A percentile compares a stretch with the other conserved stretches of the same genome.
phyloP scores from a whole-genome alignment of 2,329 filamentous ascomycete genomes.

The Hypocrella siamensis region DNA sequence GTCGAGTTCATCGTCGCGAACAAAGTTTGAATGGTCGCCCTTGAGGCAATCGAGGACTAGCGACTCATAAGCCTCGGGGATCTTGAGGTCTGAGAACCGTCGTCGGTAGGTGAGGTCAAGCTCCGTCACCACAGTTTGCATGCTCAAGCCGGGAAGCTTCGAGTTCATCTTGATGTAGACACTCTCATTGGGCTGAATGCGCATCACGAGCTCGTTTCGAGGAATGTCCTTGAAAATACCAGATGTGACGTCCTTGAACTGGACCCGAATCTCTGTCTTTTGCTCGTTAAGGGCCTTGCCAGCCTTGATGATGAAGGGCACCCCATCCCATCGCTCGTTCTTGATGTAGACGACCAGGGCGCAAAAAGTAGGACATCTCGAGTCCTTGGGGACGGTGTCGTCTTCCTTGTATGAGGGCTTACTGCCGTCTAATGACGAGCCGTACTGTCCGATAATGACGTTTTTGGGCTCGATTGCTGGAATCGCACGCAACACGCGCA shows the following conservation, averaged over 20 bases:
- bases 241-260: conserved; percentile 98
- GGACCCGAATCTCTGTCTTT: conserved; percentile 97
- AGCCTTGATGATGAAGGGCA: conserved; percentile 98
- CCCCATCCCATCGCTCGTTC: conserved; percentile 98
- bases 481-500: conserved; percentile 86
- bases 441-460: conserved; percentile 98
- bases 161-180: conserved; percentile 99
- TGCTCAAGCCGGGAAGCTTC: conserved; percentile 92
- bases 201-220: conserved; percentile 96
- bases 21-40: conserved; percentile 99
- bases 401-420: conserved; percentile 99
- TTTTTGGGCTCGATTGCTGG: conserved; percentile 96
- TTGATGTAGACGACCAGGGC: conserved; percentile 97
- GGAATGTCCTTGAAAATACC: conserved; percentile 99
- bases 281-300: conserved; percentile 98
- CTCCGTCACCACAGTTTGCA: conserved; percentile 98
- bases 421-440: conserved; percentile 84
- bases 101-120: conserved; percentile 95
- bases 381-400: conserved; percentile 93
- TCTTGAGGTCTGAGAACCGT: conserved; percentile 98
- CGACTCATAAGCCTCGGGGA: conserved; percentile 96
- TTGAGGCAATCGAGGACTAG: conserved; percentile 94
- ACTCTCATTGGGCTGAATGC: conserved; percentile 97
- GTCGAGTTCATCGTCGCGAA: conserved; percentile 90
- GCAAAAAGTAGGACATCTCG: conserved; percentile 94